Evolutionary conservation across 2,329 filamentous ascomycete species (phyloP), one percentile per base, ranked within the genome.

Genomic region (Fusarium dlaminii): DNA sequence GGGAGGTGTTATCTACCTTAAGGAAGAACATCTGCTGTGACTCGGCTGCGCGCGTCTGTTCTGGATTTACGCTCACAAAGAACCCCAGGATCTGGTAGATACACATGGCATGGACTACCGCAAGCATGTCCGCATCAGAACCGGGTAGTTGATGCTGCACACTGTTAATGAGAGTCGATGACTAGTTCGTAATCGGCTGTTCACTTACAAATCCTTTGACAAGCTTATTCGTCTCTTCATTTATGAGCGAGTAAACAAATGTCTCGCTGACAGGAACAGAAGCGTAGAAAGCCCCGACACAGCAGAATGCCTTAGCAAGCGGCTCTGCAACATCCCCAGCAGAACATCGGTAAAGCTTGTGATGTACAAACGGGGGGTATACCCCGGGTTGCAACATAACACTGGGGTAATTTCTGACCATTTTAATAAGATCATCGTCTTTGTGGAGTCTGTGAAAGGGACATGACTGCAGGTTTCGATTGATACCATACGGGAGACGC

Each of bases 151-250:
- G 49, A 9, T 54, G 49, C 49, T 54, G 9, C 10, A 54, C 18
- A 27, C 6, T 27, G n/a, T 54, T 22, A 54, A 2, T 27, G 24
- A 2, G 10, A 20, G 4, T 20, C 1, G 1, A 8, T 15, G 12
- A 20, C 12, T 34, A 24, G 4, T 4, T 20, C 3, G 1, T 3
- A 0, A 3, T 11, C 9, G n/a, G 6, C 9, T 2, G 4, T 22
- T 15, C 5, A 54, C 49, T 54, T 22, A 54, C 32, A 54, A 54
- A 54, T 36, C 49, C 49, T 37, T 36, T 54, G 3, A 54, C 49
- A 22, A 54, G 49, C 18, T 54, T 54, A 5, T 27, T 54, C 3
- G 32, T 54, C 32, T 54, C 49, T 3, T 54, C 49, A 11, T 54
- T 54, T 36, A 54, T 54, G 9, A 54, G 49, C 11, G 32, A 54